Base-by-base conservation (phyloP, 1,139 yeast genomes). In the Blastobotrys arbuscula region DNA sequence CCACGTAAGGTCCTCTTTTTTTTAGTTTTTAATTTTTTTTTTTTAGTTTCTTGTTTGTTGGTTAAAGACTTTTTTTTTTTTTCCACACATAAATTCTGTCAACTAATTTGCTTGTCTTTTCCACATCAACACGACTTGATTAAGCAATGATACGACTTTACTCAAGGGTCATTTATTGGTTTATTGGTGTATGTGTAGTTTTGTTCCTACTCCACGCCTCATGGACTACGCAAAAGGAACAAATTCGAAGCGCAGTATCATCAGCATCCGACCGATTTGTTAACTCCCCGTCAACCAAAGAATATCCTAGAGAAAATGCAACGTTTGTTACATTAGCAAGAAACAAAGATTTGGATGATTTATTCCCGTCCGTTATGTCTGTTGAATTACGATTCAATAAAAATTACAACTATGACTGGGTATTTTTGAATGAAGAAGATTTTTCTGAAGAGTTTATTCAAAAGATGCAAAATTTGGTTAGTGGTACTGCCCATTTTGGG, bases 351-450 rank as follows among this genome's bases (percentile, higher is more conserved):
- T 62, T 85, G 19, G 72, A 72, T 54, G 74, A 74, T n/a, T 69
- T 85, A 52, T 59, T 82, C 15, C 71, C 70, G 42, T 75, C 90
- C 2, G 77, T 86, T 41, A 72, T 74, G 47, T 69, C 76, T 15
- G 74, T 83, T 48, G 92, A 85, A 66, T 87, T 82, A 62, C 71
- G 89, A 42, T 85, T 84, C 71, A 85, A 85, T 69, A 63, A 70
- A 38, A 73, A 77, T 51, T 84, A 67, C 68, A 73, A 81, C 59
- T 85, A 85, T 63, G 92, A 84, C 63, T 85, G 94, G 94, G 84
- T 84, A 12, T 85, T 85, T 61, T 70, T 84, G 52, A 84, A 84
- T 65, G 83, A 84, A 55, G 83, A 75, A 54, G 75, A 71, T 19
- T 82, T 82, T 61, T 64, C 74, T 23, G 74, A 75, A 12, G 82